Evolutionary conservation across 2,329 filamentous ascomycete genomes (phyloP).

Genomic region (Polychaeton citri): DNA sequence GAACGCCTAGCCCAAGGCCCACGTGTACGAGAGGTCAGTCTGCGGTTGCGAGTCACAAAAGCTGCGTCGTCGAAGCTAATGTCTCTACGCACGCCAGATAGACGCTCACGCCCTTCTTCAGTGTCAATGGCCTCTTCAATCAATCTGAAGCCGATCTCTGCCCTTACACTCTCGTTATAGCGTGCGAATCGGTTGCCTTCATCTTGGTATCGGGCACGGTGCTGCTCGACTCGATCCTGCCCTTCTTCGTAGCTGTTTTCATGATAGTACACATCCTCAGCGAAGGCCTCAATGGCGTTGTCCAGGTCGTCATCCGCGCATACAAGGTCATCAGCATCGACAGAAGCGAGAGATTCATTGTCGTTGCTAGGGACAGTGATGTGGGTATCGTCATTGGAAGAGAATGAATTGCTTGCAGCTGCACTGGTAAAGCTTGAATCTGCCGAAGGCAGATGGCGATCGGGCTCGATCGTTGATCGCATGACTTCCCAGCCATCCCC

Average conservation of each 20-base stretch:
- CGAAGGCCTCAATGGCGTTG: conserved; percentile 12
- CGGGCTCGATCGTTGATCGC: conserved; percentile 64
- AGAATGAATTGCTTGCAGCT: conserved; percentile 38
- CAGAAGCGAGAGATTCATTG: conserved; percentile 37
- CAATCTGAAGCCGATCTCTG: conserved; percentile 19
- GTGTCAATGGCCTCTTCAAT: conserved; percentile 18
- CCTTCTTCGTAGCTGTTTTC: conserved; percentile 14
- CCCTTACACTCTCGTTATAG: conserved; percentile 8
- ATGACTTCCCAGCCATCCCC: conserved; percentile 66
- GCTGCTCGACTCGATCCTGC: conserved; percentile 11
- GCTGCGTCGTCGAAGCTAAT: neutral
- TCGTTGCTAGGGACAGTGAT: conserved; percentile 34
- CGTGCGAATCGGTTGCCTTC: conserved; percentile 15
- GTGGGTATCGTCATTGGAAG: conserved; percentile 18
- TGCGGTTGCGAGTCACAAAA: neutral
- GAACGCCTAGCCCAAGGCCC: no score
- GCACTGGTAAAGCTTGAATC: conserved; percentile 71
- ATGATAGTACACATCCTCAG: conserved; percentile 15
- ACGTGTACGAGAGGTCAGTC: no score
- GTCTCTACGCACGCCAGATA: conserved; percentile 2
- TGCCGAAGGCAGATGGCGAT: conserved; percentile 65
- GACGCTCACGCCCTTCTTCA: conserved; percentile 13
- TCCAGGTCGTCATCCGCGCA: conserved; percentile 16
- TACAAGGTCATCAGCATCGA: conserved; percentile 34
- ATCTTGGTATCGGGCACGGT: conserved; percentile 20